Evolutionary conservation across 345 rosid genomes (phyloP).

Genomic region (Pistacia atlantica): DNA sequence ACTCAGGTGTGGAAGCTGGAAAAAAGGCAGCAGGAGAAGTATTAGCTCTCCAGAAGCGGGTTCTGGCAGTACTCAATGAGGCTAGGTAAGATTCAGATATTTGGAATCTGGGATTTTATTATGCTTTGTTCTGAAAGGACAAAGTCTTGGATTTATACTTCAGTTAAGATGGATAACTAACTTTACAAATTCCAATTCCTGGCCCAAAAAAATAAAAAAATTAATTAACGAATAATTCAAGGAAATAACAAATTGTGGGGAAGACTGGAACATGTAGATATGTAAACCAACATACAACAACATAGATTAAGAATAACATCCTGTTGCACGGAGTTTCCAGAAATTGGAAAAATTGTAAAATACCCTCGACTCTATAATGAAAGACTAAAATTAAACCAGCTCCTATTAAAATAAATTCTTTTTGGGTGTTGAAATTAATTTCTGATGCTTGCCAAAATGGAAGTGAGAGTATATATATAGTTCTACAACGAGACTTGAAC

Average conservation of each 20-base stretch:
- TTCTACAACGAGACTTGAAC: not conserved
- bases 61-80: conserved; percentile 86
- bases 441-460: not conserved
- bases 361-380: not conserved
- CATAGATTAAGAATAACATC: too few species aligned
- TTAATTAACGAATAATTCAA: not conserved
- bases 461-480: not conserved
- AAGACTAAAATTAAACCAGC: not conserved
- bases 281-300: not conserved
- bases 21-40: conserved; percentile 98
- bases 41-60: conserved; percentile 91
- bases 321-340: too few species aligned
- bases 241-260: not conserved
- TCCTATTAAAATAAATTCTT: not conserved
- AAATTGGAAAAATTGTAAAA: too few species aligned
- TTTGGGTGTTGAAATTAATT: not conserved
- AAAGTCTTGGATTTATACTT: not conserved
- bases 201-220: not conserved
- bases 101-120: not conserved
- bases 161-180: not conserved
- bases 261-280: not conserved
- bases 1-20: conserved; percentile 96
- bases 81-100: conserved; percentile 64
- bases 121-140: conserved; percentile 8
- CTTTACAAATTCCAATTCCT: not conserved